Percentiles rank a stretch among this genome's conserved stretches.
Conservation (phyloP, 805 yeast species). For the Zygoascus tannicola region DNA sequence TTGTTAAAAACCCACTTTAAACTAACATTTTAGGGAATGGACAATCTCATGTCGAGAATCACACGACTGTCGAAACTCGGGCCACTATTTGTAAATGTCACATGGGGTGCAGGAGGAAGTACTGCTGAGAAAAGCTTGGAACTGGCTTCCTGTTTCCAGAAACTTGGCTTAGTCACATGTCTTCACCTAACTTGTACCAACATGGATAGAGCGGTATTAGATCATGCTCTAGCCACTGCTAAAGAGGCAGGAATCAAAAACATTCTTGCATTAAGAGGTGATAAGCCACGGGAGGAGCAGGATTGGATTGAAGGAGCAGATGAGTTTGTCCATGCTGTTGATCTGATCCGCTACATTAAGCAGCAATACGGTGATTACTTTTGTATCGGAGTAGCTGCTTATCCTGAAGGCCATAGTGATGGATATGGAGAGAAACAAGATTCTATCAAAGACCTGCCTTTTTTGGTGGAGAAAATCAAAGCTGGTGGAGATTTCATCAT, state of each 20-base stretch:
- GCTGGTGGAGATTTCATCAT: constrained; percentile 95
- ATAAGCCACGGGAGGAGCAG: constrained; percentile 76
- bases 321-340: constrained; percentile 72
- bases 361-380: constrained; percentile 66
- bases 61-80: constrained; percentile 80
- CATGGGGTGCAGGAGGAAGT: constrained; percentile 99
- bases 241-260: constrained; percentile 73
- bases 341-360: constrained; percentile 74
- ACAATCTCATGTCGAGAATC: constrained; percentile 77
- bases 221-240: constrained; percentile 65
- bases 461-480: constrained; percentile 67
- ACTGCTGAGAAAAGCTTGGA: constrained; percentile 81
- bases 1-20: not conserved
- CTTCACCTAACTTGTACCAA: constrained; percentile 95
- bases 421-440: constrained; percentile 73
- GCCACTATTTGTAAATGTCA: constrained; percentile 83
- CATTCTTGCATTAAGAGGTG: constrained; percentile 90
- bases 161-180: constrained; percentile 76
- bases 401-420: constrained; percentile 96
- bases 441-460: constrained; percentile 63
- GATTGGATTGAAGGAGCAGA: constrained; percentile 42
- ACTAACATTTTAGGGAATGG: constrained; percentile 44
- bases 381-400: constrained; percentile 94
- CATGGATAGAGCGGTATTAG: constrained; percentile 67
- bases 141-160: constrained; percentile 67